Evolutionary conservation across 2,329 filamentous ascomycete genomes (phyloP), one percentile per base, ranked within the genome.

Genomic region (Fusarium sp.): DNA sequence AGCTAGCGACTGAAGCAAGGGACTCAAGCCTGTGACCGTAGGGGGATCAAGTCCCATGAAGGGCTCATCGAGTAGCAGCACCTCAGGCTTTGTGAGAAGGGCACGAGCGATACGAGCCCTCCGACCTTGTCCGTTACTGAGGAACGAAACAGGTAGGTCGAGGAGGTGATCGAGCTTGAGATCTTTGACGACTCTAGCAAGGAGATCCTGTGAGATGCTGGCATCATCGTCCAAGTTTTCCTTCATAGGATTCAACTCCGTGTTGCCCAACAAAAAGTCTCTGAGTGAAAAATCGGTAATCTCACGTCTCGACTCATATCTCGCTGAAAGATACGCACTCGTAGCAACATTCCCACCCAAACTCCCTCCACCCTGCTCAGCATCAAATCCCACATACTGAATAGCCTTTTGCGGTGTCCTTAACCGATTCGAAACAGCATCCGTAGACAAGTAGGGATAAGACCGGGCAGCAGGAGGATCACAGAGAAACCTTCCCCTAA

Each of bases 11-110:
- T 90, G 85, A 25, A 98, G 85, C 56, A 98, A 86, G 0, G 88
- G 87, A 45, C 93, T 96, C 75, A 98, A 84, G 2, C 89, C 89
- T 14, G 89, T 87, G 14, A 94, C 89, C 0, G 95, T 97, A 7
- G 92, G 92, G 15, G 96, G 97, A 82, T 98, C 97, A 17, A 99
- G 86, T 0, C 97, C 96, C 94, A 98, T 97, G 80, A 98, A 98
- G 1, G 97, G 96, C 78, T 98, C 96, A 83, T 99, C 97, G 3
- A 98, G 86, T 62, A 98, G 86, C 70, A 99, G 80, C 12, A 98
- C 88, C 81, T 97, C 93, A 0, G 97, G 97, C 62, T 89, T 88
- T 8, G 87, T 91, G 68, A 98, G 86, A 60, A 99, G 84, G 0
- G 95, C 95, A 77, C 95, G 94, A 2, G 95, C 97, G 75, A 99